Conservation (phyloP, 805 yeast genomes). For the Candida gorgasii region DNA sequence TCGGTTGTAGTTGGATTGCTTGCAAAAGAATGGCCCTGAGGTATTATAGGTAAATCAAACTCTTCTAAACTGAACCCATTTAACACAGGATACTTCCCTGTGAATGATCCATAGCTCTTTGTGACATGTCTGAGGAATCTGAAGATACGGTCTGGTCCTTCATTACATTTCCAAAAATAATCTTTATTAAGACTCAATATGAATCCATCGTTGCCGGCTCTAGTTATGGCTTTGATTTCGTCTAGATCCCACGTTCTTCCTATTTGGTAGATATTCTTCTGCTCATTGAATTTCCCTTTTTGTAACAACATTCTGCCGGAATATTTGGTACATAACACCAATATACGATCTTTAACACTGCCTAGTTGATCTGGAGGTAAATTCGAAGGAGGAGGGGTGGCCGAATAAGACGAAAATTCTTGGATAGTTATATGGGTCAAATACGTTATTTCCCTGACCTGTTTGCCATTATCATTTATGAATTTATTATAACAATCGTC, state of each 20-base stretch:
- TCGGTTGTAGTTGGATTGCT: slow-evolving; percentile 13
- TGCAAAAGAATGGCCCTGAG: slow-evolving; percentile 16
- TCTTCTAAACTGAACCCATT: slow-evolving; percentile 34
- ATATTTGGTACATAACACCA: slow-evolving; percentile 61
- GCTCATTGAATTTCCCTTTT: slow-evolving; percentile 76
- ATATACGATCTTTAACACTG: slow-evolving; percentile 55
- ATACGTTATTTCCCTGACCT: slow-evolving; percentile 44
- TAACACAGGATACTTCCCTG: slow-evolving; percentile 39
- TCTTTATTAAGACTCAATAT: slow-evolving; percentile 65
- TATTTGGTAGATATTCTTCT: slow-evolving; percentile 73
- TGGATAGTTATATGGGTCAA: slow-evolving; percentile 74
- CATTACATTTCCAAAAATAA: slow-evolving; percentile 70
- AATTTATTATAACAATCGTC: slow-evolving; percentile 35
- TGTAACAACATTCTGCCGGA: slow-evolving; percentile 73
- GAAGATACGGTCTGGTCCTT: slow-evolving; percentile 37
- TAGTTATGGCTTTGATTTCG: slow-evolving; percentile 59
- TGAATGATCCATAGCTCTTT: slow-evolving; percentile 31
- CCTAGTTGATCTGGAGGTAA: slow-evolving; percentile 42
- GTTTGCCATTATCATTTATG: slow-evolving; percentile 24
- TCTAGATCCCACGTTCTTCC: slow-evolving; percentile 91
- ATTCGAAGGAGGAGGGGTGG: slow-evolving; percentile 63
- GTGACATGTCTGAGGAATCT: slow-evolving; percentile 36
- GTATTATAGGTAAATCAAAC: slow-evolving; percentile 32
- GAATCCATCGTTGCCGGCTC: slow-evolving; percentile 57
- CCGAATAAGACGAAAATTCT: slow-evolving; percentile 73